phyloP scores from a whole-genome alignment of 2,329 filamentous ascomycete species.

The Graphium sp. region DNA sequence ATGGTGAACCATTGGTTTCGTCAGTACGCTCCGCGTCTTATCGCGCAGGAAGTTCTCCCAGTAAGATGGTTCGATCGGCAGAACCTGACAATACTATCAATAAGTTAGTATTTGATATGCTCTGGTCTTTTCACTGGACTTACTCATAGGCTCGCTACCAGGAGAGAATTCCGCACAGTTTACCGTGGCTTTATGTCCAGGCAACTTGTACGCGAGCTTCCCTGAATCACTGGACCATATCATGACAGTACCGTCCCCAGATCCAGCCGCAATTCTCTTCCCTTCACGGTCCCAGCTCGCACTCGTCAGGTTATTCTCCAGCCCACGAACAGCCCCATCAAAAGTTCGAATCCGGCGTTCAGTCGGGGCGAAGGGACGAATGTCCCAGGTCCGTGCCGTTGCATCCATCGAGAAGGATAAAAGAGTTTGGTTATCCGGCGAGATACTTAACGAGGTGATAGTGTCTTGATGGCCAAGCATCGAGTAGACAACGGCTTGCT shows the following conservation, averaged over 20 bases:
- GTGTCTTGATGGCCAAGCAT: slow-evolving; percentile 86
- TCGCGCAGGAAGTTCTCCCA: slow-evolving; percentile 59
- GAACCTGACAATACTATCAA: slow-evolving; percentile 68
- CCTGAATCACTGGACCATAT: slow-evolving; percentile 83
- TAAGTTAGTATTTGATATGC: slow-evolving; percentile 14
- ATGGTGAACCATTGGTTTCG: too few species aligned
- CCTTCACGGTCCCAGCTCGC: slow-evolving; percentile 83
- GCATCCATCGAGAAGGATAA: slow-evolving; percentile 89
- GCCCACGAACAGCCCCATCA: slow-evolving; percentile 72
- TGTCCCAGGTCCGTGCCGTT: slow-evolving; percentile 89
- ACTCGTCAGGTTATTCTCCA: slow-evolving; percentile 82
- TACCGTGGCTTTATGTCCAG: slow-evolving; percentile 86
- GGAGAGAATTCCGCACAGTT: slow-evolving; percentile 90
- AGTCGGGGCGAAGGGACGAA: slow-evolving; percentile 80
- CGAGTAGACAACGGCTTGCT: slow-evolving; percentile 74
- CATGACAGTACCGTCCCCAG: slow-evolving; percentile 78
- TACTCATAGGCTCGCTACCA: slow-evolving; percentile 70
- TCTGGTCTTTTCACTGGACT: slow-evolving; percentile 21
- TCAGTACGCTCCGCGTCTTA: too few species aligned
- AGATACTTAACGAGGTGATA: slow-evolving; percentile 77
- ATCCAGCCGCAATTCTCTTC: slow-evolving; percentile 74
- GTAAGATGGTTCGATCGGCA: slow-evolving; percentile 70
- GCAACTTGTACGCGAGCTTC: slow-evolving; percentile 85
- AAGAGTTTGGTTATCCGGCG: slow-evolving; percentile 79
- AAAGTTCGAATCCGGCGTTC: slow-evolving; percentile 76